These are phyloP conservation scores for Urtica urens DNA, from an alignment of 306 rosid species.

Conservation along the genomic window DNA sequence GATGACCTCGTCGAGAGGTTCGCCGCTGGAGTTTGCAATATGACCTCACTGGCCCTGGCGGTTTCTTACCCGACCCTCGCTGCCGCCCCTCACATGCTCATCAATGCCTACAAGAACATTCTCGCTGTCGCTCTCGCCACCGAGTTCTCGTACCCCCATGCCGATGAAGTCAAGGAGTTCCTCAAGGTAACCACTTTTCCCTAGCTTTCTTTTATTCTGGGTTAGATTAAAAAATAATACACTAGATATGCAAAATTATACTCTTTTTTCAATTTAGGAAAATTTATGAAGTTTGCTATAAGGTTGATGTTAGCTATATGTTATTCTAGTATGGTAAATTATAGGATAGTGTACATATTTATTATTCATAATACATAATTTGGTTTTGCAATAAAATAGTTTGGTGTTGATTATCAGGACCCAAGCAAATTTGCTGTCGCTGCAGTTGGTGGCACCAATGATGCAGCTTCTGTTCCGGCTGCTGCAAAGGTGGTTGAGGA, in stretches of 20 bases:
- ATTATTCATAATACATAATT: too few species aligned
- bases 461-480: conserved; percentile 9
- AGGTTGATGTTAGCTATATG: too few species aligned
- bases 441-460: conserved; percentile 10
- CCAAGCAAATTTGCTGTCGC: conserved; percentile 37
- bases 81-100: conserved; percentile 78
- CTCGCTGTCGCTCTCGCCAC: conserved; percentile 60
- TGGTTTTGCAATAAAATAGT: too few species aligned
- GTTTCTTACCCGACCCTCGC: conserved; percentile 74
- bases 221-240: not conserved
- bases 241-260: too few species aligned
- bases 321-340: too few species aligned
- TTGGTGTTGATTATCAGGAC: too few species aligned
- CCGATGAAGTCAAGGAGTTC: conserved; percentile 70
- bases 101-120: conserved; percentile 66
- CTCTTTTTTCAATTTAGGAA: too few species aligned
- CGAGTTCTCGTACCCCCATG: conserved; percentile 53
- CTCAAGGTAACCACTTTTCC: conserved; percentile 39
- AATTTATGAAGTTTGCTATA: too few species aligned
- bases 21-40: conserved; percentile 59
- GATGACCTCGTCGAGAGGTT: conserved; percentile 68
- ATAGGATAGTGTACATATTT: too few species aligned
- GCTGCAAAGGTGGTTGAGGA: conserved; percentile 43
- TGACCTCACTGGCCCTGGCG: conserved; percentile 66
- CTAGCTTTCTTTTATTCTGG: not conserved